Conservation (phyloP, 345 rosid genomes). For the Limnanthes douglasii region DNA sequence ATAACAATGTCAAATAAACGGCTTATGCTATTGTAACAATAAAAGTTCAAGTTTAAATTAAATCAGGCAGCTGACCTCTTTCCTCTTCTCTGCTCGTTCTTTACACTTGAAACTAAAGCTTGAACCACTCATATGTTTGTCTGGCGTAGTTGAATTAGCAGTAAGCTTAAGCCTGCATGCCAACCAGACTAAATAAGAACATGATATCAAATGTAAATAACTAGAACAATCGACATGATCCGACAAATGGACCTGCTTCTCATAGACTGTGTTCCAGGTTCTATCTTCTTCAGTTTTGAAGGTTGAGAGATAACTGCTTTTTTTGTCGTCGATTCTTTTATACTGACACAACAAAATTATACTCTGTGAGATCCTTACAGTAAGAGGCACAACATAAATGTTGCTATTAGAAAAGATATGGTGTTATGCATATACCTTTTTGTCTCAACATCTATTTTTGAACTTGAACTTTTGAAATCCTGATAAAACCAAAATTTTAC, state of each 20-base stretch:
- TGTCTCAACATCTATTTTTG: constrained; percentile 18
- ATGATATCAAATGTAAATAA: not conserved
- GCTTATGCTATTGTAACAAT: not conserved
- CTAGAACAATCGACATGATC: constrained; percentile 1
- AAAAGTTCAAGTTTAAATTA: not conserved
- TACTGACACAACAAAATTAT: constrained; percentile 23
- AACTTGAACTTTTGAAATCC: constrained; percentile 21
- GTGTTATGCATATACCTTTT: constrained; percentile 56
- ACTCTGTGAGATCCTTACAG: no score
- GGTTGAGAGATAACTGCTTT: constrained; percentile 26
- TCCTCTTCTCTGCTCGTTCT: constrained; percentile 72
- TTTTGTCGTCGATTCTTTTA: constrained; percentile 23
- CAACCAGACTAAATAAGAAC: constrained; percentile 5
- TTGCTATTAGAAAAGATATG: no score
- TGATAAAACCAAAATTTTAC: constrained; percentile 9
- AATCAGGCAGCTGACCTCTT: constrained; percentile 35
- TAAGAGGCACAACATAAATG: no score
- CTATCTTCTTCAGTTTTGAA: constrained; percentile 19
- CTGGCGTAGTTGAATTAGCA: constrained; percentile 22
- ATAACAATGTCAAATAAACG: not conserved
- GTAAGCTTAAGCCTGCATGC: constrained; percentile 28
- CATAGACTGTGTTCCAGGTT: constrained; percentile 19
- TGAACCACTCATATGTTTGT: constrained; percentile 19
- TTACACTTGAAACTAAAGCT: constrained; percentile 44
- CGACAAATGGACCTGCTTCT: constrained; percentile 27